Evolutionary conservation across 2,329 filamentous ascomycete species (phyloP), one percentile per base, ranked within the genome.

Genomic region (Aspergillus uvarum): DNA sequence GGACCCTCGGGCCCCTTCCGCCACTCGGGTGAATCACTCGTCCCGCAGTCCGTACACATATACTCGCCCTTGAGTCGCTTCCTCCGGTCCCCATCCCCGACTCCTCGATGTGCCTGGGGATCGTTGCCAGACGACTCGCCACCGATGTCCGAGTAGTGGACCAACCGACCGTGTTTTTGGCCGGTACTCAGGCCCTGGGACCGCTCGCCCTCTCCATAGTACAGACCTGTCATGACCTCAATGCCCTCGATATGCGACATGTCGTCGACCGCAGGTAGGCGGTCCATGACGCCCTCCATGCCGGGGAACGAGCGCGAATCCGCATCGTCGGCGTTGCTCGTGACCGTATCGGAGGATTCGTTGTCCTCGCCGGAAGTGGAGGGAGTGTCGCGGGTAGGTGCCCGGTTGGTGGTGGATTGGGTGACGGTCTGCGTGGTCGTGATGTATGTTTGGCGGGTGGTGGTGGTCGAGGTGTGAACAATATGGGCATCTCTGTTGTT

Each of bases 41-140:
- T 97, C 81, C 94, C 93, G 77, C 94, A 98, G 75, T 97, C 94
- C 1, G 91, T 94, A 76, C 94, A 98, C 42, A 96, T 91, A 72
- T 97, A 97, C 80, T 97, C 93, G 71, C 96, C 84, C 74, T 96
- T 96, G 51, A 91, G 80, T 74, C 96, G 96, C 81, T 96, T 88
- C 74, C 89, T 96, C 76, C 96, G 93, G 62, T 92, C 89, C 0
- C 85, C 68, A 51, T 72, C 71, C 29, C 71, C 87, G 12, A 83
- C 83, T 21, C 74, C 77, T 52, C 89, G 81, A 14, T 16, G 48
- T 16, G 84, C 68, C 54, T 77, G 70, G 63, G 92, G 87, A 65
- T 96, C 92, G 35, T 14, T 52, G 11, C 11, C 16, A 90, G 78
- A 0, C 91, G 95, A 7, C 90, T 89, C 62, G 96, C 94, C 53